phyloP scores from a whole-genome alignment of 73 alveolate species.

The Breviolum minutum region DNA sequence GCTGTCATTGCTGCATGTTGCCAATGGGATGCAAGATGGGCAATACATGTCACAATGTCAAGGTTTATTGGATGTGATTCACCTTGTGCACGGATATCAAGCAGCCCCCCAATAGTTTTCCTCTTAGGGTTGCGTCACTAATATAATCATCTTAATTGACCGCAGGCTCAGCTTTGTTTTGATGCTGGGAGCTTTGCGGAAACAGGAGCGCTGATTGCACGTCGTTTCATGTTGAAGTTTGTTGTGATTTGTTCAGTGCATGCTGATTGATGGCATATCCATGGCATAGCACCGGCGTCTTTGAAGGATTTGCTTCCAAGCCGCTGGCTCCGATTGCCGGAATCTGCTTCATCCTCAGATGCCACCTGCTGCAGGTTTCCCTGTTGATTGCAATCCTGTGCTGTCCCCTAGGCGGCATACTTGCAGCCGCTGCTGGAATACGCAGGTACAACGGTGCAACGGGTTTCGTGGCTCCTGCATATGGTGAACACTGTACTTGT shows the following conservation, averaged over 20 bases:
- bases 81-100: no score
- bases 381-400: background rate
- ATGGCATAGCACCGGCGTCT: background rate
- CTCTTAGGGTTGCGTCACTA: no score
- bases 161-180: slow-evolving; percentile 77
- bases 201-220: background rate
- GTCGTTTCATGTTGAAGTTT: no score
- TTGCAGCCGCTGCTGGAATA: slow-evolving; percentile 65
- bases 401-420: slow-evolving; percentile 19
- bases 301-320: slow-evolving; percentile 65
- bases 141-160: no score
- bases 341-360: slow-evolving; percentile 8
- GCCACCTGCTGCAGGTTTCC: no score
- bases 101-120: no score
- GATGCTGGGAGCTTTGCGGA: slow-evolving; percentile 71
- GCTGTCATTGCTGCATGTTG: background rate
- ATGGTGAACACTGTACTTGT: background rate
- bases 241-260: no score
- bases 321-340: slow-evolving; percentile 47
- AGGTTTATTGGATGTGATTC: background rate
- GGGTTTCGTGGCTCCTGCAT: background rate
- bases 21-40: background rate
- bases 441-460: slow-evolving; percentile 24
- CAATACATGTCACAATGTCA: background rate
- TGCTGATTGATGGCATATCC: background rate